Evolutionary conservation across 371 early-diverging fungal genomes (phyloP), one percentile per base, ranked within the genome.

Genomic region (Syncephalis fuscata): DNA sequence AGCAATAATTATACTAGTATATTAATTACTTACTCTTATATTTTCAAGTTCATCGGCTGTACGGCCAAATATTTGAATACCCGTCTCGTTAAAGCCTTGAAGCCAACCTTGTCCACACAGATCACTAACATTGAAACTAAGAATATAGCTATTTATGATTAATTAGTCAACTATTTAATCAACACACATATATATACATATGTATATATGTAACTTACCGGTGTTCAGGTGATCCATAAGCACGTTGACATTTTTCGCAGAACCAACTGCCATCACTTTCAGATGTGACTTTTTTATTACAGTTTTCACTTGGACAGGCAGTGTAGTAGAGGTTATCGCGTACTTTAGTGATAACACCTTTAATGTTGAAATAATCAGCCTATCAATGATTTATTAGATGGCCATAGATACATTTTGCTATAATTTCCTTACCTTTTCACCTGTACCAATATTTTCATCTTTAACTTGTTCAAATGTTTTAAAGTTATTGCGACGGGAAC

Each of bases 221-320:
- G 66, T 87, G 85, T 0, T 73, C 63, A 4, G 92, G 92, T 0
- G 58, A 59, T 1, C 71, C 71, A 53, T 59, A 79, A 1, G 62
- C 52, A 48, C 67, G 68, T 53, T 78, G 66, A 61, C 97, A 96
- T 57, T 88, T 92, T 52, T 93, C 95, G 60, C 99, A 98, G 39
- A 87, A 63, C 92, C 91, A 97, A n/a, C 68, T 66, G 17, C 55
- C 47, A 9, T 45, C 64, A 22, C 78, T 75, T 39, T 76, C 66
- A 11, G 32, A 4, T 15, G 65, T 63, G 37, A 89, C 74, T 74
- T 96, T 97, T 66, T 95, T 96, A 55, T 73, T 82, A 62, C 97
- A 96, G 16, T 66, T 73, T 0, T 65, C 64, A 3, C 61, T 57
- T n/a, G 85, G 88, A 65, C 94, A 97, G 2, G 83, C 81, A 25